phyloP scores from a whole-genome alignment of 352 stramenopile genomes.

The Globisporangium nodosum region DNA sequence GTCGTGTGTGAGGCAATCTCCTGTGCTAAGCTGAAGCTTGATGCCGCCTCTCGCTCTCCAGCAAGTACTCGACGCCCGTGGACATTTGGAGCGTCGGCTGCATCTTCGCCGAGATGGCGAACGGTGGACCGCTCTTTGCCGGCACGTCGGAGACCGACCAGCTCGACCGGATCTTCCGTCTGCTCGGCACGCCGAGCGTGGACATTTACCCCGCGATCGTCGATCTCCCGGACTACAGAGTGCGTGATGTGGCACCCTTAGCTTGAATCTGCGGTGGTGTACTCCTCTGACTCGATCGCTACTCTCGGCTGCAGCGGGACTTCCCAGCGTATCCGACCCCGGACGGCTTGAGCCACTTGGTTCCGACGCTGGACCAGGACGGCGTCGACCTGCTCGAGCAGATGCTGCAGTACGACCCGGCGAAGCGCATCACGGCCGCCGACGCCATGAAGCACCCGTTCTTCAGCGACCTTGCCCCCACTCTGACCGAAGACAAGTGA shows the following conservation, averaged over 20 bases:
- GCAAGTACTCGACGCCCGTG: conserved; percentile 98
- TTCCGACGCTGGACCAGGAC: conserved; percentile 86
- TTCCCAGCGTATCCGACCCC: conserved; percentile 90
- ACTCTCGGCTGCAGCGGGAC: conserved; percentile 49
- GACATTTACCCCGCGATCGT: conserved; percentile 95
- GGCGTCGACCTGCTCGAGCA: conserved; percentile 92
- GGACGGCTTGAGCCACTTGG: conserved; percentile 85
- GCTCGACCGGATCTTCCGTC: conserved; percentile 96
- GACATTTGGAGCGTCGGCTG: conserved; percentile 99
- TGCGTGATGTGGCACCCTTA: conserved; percentile 21
- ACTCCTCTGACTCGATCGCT: not conserved
- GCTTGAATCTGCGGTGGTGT: too few species aligned
- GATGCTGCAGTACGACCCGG: conserved; percentile 86
- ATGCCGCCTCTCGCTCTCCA: conserved; percentile 9
- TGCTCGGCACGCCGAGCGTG: conserved; percentile 93
- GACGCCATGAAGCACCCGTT: conserved; percentile 96
- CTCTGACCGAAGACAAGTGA: conserved; percentile 56
- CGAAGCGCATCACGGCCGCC: conserved; percentile 91
- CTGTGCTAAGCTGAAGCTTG: not conserved
- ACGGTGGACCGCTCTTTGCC: conserved; percentile 91
- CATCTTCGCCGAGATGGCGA: conserved; percentile 98
- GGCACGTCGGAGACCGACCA: conserved; percentile 97
- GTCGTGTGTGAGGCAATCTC: not conserved
- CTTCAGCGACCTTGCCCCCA: conserved; percentile 91
- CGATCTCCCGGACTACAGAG: conserved; percentile 95